Percentiles rank a stretch among this genome's conserved stretches.
These are phyloP conservation scores for Beauveria brongniartii DNA, from an alignment of 2,329 filamentous ascomycete species.

Conservation along the genomic window DNA sequence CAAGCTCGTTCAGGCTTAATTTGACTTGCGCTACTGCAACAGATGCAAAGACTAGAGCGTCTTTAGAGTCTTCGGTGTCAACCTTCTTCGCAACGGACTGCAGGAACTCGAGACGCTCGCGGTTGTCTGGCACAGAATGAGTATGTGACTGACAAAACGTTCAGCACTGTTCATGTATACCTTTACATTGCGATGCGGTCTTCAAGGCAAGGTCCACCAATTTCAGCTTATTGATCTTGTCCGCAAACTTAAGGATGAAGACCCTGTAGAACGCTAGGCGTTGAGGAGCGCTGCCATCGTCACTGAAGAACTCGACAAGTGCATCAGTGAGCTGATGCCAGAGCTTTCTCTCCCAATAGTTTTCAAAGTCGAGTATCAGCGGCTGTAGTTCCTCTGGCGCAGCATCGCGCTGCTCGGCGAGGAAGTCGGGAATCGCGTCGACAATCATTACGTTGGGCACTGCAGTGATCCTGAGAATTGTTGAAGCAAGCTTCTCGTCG, in stretches of 20 bases:
- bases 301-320: slow-evolving; percentile 79
- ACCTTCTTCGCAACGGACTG: slow-evolving; percentile 78
- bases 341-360: slow-evolving; percentile 95
- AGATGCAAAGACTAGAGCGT: slow-evolving; percentile 89
- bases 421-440: slow-evolving; percentile 85
- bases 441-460: slow-evolving; percentile 55
- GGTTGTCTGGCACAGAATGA: slow-evolving; percentile 56
- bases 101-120: slow-evolving; percentile 80
- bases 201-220: slow-evolving; percentile 84
- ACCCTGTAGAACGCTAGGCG: slow-evolving; percentile 86
- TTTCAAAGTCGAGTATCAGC: slow-evolving; percentile 85
- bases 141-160: not conserved
- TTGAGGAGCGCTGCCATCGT: slow-evolving; percentile 71
- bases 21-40: slow-evolving; percentile 85
- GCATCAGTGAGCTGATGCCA: slow-evolving; percentile 97
- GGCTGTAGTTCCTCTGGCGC: slow-evolving; percentile 83
- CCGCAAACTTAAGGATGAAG: slow-evolving; percentile 92
- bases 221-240: slow-evolving; percentile 99
- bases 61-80: slow-evolving; percentile 85
- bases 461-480: not conserved
- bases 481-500: not conserved
- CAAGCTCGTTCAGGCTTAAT: slow-evolving; percentile 67
- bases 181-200: slow-evolving; percentile 75
- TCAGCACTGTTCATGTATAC: slow-evolving; percentile 33
- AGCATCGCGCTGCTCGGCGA: slow-evolving; percentile 79